Percentiles rank a stretch among this genome's conserved stretches.
These are phyloP conservation scores for Fraxinus velutina DNA, from an alignment of 305 asterid genomes.

Conservation along the genomic window DNA sequence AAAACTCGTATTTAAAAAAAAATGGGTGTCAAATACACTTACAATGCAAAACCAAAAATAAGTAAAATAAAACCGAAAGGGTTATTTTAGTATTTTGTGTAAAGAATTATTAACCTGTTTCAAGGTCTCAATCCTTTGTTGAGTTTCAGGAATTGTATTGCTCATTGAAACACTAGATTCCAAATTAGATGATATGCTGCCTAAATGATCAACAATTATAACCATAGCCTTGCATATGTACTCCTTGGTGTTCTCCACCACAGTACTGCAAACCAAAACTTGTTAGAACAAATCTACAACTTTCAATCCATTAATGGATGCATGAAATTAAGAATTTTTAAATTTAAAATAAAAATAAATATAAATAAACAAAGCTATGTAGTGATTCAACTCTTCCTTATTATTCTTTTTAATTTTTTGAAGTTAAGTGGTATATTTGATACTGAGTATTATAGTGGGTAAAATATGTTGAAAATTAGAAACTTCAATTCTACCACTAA, in stretches of 20 bases:
- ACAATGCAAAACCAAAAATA: too few species aligned
- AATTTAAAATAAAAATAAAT: not conserved
- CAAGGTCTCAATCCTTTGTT: constrained; percentile 35
- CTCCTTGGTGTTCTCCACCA: constrained; percentile 52
- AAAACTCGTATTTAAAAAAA: too few species aligned
- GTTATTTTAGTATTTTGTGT: not conserved
- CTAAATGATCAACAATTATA: constrained; percentile 64
- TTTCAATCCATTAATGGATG: not conserved
- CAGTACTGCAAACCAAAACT: constrained; percentile 32
- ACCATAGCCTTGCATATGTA: constrained; percentile 53
- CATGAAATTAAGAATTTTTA: not conserved
- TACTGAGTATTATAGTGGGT: too few species aligned
- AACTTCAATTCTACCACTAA: too few species aligned
- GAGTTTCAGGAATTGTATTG: constrained; percentile 41
- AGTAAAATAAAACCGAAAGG: too few species aligned
- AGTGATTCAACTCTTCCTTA: too few species aligned
- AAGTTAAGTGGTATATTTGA: too few species aligned
- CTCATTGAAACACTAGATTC: constrained; percentile 36
- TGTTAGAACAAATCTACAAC: too few species aligned
- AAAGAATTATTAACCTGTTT: constrained; percentile 35
- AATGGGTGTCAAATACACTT: too few species aligned
- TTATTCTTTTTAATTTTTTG: too few species aligned
- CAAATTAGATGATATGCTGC: constrained; percentile 53
- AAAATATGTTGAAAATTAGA: too few species aligned
- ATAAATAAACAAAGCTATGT: too few species aligned